Evolutionary conservation across 768 basidiomycete genomes (phyloP).

Genomic region (Russula virescens): DNA sequence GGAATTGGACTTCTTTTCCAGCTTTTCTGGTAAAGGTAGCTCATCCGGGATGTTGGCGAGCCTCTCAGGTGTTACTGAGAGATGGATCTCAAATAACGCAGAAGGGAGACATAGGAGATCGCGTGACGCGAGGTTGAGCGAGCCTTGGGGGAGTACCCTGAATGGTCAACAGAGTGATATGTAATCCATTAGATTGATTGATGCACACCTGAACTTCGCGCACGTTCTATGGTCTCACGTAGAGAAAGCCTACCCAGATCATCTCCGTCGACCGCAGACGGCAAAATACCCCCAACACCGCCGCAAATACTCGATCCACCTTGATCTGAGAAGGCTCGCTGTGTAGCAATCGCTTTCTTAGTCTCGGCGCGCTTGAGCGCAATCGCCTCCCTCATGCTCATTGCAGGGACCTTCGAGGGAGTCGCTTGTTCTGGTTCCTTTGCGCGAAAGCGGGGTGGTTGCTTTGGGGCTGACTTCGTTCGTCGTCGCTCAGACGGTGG

Average conservation of each 20-base stretch:
- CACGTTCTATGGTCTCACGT: slow-evolving; percentile 72
- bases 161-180: slow-evolving; percentile 39
- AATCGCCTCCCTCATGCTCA: slow-evolving; percentile 72
- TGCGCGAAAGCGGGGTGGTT: not conserved
- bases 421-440: slow-evolving; percentile 18
- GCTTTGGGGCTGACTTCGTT: slow-evolving; percentile 2
- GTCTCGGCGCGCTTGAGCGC: slow-evolving; percentile 74
- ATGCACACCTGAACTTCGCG: slow-evolving; percentile 64
- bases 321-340: slow-evolving; percentile 24
- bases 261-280: slow-evolving; percentile 38
- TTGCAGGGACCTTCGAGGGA: slow-evolving; percentile 31
- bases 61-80: slow-evolving; percentile 66
- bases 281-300: slow-evolving; percentile 46
- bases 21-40: slow-evolving; percentile 38
- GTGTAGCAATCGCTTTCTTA: slow-evolving; percentile 45
- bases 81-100: slow-evolving; percentile 72
- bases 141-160: slow-evolving; percentile 49
- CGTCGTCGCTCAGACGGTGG: not conserved
- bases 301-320: slow-evolving; percentile 36
- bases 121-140: slow-evolving; percentile 70
- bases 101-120: slow-evolving; percentile 69
- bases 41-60: slow-evolving; percentile 60
- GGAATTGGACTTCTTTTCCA: slow-evolving; percentile 36
- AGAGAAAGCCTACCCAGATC: slow-evolving; percentile 61
- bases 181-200: not conserved